A percentile compares a stretch with the other conserved stretches of the same genome.
Conservation (phyloP, 441 rosid species). For the Capsella rubella region DNA sequence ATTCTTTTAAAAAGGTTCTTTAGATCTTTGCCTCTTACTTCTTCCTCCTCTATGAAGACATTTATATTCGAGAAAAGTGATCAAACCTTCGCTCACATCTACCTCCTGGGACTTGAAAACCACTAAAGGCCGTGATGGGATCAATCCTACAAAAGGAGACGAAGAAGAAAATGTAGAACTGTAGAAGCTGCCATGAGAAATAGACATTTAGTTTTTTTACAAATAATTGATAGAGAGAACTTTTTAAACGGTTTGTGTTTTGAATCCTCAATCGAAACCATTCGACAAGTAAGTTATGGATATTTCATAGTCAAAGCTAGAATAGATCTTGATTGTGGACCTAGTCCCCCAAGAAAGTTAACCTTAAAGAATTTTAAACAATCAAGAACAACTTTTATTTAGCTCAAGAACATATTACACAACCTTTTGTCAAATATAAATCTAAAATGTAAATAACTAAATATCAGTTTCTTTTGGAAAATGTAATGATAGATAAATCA, state of each 20-base stretch:
- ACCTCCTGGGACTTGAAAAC: slow-evolving; percentile 5
- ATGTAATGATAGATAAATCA: no score
- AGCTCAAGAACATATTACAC: no score
- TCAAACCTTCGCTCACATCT: slow-evolving; percentile 1
- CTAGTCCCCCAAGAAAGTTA: no score
- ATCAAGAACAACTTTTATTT: no score
- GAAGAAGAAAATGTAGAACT: slow-evolving; percentile 7
- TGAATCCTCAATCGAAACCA: not conserved
- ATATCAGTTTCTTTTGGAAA: no score
- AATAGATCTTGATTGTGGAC: not conserved
- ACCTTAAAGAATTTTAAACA: no score
- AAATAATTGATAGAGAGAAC: not conserved
- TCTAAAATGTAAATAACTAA: no score
- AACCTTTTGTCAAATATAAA: no score
- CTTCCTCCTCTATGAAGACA: slow-evolving; percentile 6
- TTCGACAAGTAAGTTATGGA: not conserved
- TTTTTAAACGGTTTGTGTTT: not conserved
- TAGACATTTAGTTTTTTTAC: not conserved
- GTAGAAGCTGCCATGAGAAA: not conserved
- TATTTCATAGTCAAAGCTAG: not conserved
- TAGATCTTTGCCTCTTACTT: not conserved
- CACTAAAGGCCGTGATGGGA: not conserved
- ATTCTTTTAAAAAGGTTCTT: slow-evolving; percentile 1
- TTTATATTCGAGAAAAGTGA: slow-evolving; percentile 5
- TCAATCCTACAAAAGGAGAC: not conserved